phyloP scores from a whole-genome alignment of 192 early-diverging fungal species.

The Backusella tarrabulga region DNA sequence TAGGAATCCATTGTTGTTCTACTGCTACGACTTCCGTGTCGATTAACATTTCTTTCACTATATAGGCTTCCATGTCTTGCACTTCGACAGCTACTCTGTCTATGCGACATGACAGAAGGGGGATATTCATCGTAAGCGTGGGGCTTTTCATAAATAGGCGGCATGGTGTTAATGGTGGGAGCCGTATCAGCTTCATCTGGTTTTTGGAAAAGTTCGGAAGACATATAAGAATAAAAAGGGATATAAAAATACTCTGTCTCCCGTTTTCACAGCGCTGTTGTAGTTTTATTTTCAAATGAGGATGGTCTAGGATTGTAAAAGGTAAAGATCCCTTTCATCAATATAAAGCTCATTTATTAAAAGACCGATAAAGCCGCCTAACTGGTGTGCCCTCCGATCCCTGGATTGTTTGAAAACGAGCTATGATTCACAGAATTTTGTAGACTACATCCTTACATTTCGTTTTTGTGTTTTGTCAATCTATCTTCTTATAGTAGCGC shows the following conservation, averaged over 20 bases:
- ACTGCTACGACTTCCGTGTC: slow-evolving; percentile 10
- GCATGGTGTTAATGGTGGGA: background rate
- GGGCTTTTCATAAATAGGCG: slow-evolving; percentile 31
- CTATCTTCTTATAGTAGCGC: background rate
- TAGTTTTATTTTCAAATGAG: background rate
- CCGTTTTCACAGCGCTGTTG: background rate
- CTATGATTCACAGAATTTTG: background rate
- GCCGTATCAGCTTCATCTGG: slow-evolving; percentile 19
- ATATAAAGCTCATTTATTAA: background rate
- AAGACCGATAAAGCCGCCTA: background rate
- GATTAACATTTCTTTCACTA: background rate
- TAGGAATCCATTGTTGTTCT: background rate
- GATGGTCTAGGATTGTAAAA: background rate
- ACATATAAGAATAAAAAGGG: background rate
- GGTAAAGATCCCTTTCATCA: background rate
- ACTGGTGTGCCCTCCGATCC: background rate
- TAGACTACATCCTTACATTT: background rate
- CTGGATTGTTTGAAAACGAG: background rate
- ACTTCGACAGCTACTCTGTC: background rate
- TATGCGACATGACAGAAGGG: background rate
- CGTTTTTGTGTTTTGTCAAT: background rate
- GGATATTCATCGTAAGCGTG: slow-evolving; percentile 25
- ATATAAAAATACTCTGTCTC: background rate
- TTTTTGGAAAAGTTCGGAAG: slow-evolving; percentile 8
- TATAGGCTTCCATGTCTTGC: background rate